These are phyloP conservation scores for Skeletonema potamos DNA, from an alignment of 108 stramenopile species.

Conservation along the genomic window DNA sequence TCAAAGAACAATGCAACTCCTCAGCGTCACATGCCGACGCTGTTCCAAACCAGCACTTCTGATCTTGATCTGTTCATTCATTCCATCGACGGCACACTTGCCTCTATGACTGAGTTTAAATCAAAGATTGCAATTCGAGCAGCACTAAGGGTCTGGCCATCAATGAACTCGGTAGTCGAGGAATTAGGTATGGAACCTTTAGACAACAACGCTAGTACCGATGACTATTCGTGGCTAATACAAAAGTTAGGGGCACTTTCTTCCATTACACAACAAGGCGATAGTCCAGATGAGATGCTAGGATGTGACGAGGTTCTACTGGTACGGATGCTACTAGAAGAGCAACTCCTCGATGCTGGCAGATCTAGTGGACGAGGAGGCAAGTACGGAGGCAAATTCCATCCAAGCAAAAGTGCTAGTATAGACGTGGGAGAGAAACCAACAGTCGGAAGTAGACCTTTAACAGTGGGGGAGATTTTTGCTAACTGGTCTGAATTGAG, in stretches of 20 bases:
- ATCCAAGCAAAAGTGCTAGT: slow-evolving; percentile 29
- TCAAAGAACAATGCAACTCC: not conserved
- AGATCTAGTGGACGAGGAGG: slow-evolving; percentile 59
- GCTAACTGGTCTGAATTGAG: slow-evolving; percentile 57
- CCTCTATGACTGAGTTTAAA: slow-evolving; percentile 13
- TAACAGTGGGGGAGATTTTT: slow-evolving; percentile 70
- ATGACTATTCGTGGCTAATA: slow-evolving; percentile 30
- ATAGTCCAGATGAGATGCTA: slow-evolving; percentile 27
- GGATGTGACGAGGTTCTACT: slow-evolving; percentile 47
- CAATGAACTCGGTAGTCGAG: slow-evolving; percentile 14
- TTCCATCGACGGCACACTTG: slow-evolving; percentile 38
- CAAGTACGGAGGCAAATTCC: slow-evolving; percentile 62
- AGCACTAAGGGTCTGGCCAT: slow-evolving; percentile 35
- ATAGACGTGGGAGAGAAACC: not conserved
- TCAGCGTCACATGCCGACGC: not conserved
- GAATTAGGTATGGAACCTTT: slow-evolving; percentile 16
- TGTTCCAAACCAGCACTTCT: not conserved
- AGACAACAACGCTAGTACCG: not conserved
- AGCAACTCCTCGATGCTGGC: slow-evolving; percentile 61
- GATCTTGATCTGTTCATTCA: slow-evolving; percentile 24
- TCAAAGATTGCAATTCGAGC: slow-evolving; percentile 29
- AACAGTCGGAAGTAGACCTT: slow-evolving; percentile 46
- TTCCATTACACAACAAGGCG: slow-evolving; percentile 31
- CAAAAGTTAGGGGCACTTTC: slow-evolving; percentile 35
- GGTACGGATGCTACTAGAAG: slow-evolving; percentile 58